Base-by-base conservation (phyloP, 2,329 filamentous ascomycete genomes). In the Microcera coccophila region DNA sequence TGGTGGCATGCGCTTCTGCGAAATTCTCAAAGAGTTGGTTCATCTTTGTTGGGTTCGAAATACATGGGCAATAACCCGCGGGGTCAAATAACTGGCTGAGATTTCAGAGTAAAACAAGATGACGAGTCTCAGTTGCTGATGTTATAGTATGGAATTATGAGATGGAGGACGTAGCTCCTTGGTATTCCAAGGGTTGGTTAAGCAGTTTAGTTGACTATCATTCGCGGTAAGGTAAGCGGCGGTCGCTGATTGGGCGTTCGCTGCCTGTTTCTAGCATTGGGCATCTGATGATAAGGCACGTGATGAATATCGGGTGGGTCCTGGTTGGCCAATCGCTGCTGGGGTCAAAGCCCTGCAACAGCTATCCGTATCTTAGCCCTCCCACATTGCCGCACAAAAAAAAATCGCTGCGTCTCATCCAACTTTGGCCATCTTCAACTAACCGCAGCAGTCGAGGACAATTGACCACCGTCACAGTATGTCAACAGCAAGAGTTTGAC, bases 11-110 rank as follows among this genome's bases (percentile, higher is more conserved):
- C 29, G 87, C 87, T 44, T 78, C 69, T 42, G 78, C 80, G 63
- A 95, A 95, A 46, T 87, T 81, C 32, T 74, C 70, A 58, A 94
- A 85, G 39, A 93, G 70, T 39, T 74, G 69, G 60, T 90, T 82
- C 89, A 95, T 90, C 41, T 52, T 65, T 28, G 24, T 14, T 28
- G 9, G 24, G 9, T 14, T 14, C 24, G 24, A 28, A n/a, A n/a
- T n/a, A n/a, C 24, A 14, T 14, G 24, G 24, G 24, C 24, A 9
- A 28, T 14, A 14, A 28, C 24, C 9, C 24, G n/a, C n/a, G n/a
- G n/a, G n/a, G n/a, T n/a, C n/a, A n/a, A n/a, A n/a, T n/a, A n/a
- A n/a, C n/a, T n/a, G n/a, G n/a, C n/a, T n/a, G n/a, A n/a, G n/a
- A n/a, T n/a, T n/a, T n/a, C n/a, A n/a, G n/a, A n/a, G n/a, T n/a